Evolutionary conservation across 2,329 filamentous ascomycete genomes (phyloP), one percentile per base, ranked within the genome.

Genomic region (Aplosporella prunicola): DNA sequence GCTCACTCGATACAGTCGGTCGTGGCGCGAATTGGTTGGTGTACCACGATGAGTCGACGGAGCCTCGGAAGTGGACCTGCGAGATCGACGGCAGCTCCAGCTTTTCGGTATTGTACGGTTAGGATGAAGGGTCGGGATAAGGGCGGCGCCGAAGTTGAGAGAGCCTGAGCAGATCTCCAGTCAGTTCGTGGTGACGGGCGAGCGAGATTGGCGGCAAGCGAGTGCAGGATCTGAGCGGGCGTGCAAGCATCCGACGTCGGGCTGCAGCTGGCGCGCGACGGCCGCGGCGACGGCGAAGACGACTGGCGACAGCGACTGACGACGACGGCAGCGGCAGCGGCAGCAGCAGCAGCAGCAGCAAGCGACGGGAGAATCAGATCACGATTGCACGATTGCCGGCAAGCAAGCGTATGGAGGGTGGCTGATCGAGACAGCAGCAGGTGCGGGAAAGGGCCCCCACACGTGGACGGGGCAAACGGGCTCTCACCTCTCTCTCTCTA

Each of bases 81-180:
- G 82, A 82, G 59, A 87, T 82, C 67, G 83, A 83, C 68, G 84
- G 82, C 64, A 88, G 78, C 83, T 88, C 85, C 85, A 93, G 85
- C 72, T 88, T 91, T 80, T 76, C 84, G 83, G 78, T 81, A 67
- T 76, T 68, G 58, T 43, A 32, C 41, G 45, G 33, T 20, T 40
- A 24, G n/a, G 22, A 24, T n/a, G 8, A 24, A n/a, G 22, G 8
- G 22, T 24, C 8, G n/a, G n/a, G n/a, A 24, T 8, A 24, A 24
- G 22, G 8, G 22, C n/a, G 8, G 22, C 22, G 22, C 22, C 22
- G 8, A 24, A 24, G n/a, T n/a, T n/a, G 22, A 24, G 8, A 16
- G 25, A 20, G 18, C 38, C 32, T 35, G 32, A 5, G 27, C n/a
- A 25, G 26, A 24, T 20, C 5, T 29, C 32, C 31, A 40, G 38